Evolutionary conservation across 2,329 filamentous ascomycete genomes (phyloP), one percentile per base, ranked within the genome.

Genomic region (Leptographium radiaticola): DNA sequence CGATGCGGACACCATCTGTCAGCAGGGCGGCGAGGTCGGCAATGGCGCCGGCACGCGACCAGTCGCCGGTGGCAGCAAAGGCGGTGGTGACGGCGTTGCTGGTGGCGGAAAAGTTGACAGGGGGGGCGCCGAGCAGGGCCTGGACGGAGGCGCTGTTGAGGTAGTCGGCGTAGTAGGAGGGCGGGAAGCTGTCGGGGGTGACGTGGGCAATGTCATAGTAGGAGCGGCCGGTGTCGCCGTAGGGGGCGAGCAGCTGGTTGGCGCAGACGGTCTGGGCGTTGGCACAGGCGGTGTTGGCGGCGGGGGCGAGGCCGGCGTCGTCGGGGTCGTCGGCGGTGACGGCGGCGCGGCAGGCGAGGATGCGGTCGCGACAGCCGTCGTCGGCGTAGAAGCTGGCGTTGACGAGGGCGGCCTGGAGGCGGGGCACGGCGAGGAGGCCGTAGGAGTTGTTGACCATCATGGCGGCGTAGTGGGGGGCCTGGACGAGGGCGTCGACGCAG

Each of bases 371-470:
- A 63, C 81, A 86, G 15, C 80, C 81, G 33, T 65, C 70, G 11
- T 66, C 60, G 44, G 59, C 61, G 50, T 74, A 72, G 59, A 75
- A 79, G 18, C 66, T 70, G 25, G 69, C 68, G 36, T 74, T 65
- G 31, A 70, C 66, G 44, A 73, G 70, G 45, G 72, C 62, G 49
- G 76, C 73, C 49, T 74, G 70, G 2, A 73, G 72, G 8, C 75
- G 68, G 7, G 74, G 72, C 58, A 86, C 75, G 2, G 76, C 71
- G 57, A 77, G 62, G 54, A 86, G 74, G 10, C 75, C 79, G 62
- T 86, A 89, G 0, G 82, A 80, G 63, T 86, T 87, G 62, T 80
- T 78, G 55, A 73, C 72, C 11, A 78, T 77, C 64, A 83, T 83
- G 9, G 66, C 62, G 1, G 79, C 74, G 58, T 78, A 81, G 59